Base-by-base conservation (phyloP, 331 rosid genomes). In the Quercus lobata region DNA sequence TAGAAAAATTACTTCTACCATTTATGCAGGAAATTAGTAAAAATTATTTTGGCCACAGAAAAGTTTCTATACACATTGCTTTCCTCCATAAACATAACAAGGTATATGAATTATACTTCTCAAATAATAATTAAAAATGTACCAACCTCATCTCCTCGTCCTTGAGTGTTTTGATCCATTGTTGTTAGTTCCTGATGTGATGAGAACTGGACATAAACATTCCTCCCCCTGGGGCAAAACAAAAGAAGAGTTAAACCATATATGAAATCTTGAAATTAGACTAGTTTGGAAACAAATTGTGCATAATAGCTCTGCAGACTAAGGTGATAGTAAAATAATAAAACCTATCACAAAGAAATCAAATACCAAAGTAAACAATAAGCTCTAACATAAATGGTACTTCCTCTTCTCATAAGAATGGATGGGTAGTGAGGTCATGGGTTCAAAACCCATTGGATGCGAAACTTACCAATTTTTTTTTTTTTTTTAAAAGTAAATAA, bases 131-230 rank as follows among this genome's bases (percentile, higher is more conserved):
- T 62, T 75, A 30, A 68, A 49, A 78, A 85, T 70, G 76, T 80
- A 57, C 93, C 78, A 87, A 92, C 98, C 97, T 94, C 97, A 61
- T 94, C 96, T 83, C 93, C 98, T 75, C 98, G 91, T 57, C 96
- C 98, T 90, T 94, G 98, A 73, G 85, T 83, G 75, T 85, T 89
- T 79, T 92, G 97, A 83, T 94, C 97, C 88, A 91, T 90, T 32
- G 97, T 90, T 69, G 98, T 92, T 66, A 94, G 82, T 76, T 94
- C 98, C 78, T 86, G 97, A 90, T 94, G 98, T 4, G 98, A 94
- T 72, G 98, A 94, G 83, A 92, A 94, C 79, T 94, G 98, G 81
- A 92, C 87, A 87, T 94, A 94, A 72, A 94, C 94, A 92, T 94
- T 94, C 87, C 98, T 90, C 69, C 98, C 98, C 91, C 98, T 92